Evolutionary conservation across 306 rosid species (phyloP).

Genomic region (Lathyrus aphaca): DNA sequence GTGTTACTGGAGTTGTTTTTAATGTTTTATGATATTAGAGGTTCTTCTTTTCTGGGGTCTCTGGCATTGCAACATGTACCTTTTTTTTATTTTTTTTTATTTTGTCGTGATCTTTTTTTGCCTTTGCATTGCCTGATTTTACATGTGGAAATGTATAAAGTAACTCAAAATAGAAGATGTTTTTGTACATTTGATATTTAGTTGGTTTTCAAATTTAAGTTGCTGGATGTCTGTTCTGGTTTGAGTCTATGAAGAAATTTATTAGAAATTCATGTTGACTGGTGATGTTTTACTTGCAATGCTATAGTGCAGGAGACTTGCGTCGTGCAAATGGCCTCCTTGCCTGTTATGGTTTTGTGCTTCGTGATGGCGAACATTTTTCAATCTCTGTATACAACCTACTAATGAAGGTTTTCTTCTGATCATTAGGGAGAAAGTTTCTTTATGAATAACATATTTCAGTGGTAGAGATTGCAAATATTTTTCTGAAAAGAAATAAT

Average conservation of each 20-base stretch:
- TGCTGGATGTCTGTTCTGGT: slow-evolving; percentile 27
- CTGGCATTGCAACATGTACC: neutral
- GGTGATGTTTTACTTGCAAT: slow-evolving; percentile 49
- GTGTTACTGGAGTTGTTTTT: no score
- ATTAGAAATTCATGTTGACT: slow-evolving; percentile 37
- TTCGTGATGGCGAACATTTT: slow-evolving; percentile 68
- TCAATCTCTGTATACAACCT: slow-evolving; percentile 71
- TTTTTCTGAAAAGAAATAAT: neutral
- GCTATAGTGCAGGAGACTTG: slow-evolving; percentile 85
- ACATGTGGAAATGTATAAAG: slow-evolving; percentile 2
- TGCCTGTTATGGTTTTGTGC: slow-evolving; percentile 71
- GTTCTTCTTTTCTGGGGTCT: slow-evolving; percentile 3
- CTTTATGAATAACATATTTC: slow-evolving; percentile 8
- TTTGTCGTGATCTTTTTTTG: slow-evolving; percentile 5
- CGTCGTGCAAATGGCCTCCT: slow-evolving; percentile 90
- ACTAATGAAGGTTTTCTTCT: slow-evolving; percentile 73
- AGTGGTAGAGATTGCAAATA: slow-evolving; percentile 13
- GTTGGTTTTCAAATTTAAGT: slow-evolving; percentile 24
- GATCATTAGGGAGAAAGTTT: slow-evolving; percentile 32
- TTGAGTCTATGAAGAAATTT: slow-evolving; percentile 19
- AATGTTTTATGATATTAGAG: neutral
- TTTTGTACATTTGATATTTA: neutral
- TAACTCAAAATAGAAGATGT: slow-evolving; percentile 6
- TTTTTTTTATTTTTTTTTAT: neutral
- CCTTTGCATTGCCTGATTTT: slow-evolving; percentile 11